These are phyloP conservation scores for Arthroderma uncinatum DNA, from an alignment of 2,329 filamentous ascomycete genomes.

Conservation along the genomic window DNA sequence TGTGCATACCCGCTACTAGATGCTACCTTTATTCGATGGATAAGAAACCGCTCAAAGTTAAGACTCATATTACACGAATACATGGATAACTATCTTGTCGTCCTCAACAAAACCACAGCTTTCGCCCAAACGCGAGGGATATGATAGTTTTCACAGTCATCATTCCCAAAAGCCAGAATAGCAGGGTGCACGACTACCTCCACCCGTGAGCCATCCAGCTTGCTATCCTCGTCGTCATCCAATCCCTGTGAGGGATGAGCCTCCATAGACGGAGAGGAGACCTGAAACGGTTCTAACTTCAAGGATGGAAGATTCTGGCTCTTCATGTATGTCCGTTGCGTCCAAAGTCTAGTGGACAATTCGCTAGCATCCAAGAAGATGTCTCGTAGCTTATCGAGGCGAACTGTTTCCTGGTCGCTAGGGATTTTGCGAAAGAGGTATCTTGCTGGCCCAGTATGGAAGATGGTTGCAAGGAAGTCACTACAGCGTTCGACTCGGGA, in stretches of 20 bases:
- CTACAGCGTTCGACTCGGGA: constrained; percentile 1
- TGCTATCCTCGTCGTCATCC: constrained; percentile 15
- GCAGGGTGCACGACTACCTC: constrained; percentile 16
- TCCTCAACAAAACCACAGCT: constrained; percentile 15
- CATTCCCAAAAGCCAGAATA: constrained; percentile 17
- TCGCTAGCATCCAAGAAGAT: constrained; percentile 13
- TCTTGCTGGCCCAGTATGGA: not conserved
- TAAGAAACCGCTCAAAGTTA: not conserved
- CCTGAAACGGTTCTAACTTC: constrained; percentile 4
- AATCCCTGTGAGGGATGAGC: constrained; percentile 18
- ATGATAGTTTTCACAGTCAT: constrained; percentile 18
- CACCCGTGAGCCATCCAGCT: constrained; percentile 13
- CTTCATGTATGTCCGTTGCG: constrained; percentile 14
- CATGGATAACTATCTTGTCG: not conserved
- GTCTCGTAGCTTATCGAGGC: not conserved
- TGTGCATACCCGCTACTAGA: no score
- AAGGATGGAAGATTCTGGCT: not conserved
- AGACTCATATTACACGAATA: not conserved
- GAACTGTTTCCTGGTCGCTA: not conserved
- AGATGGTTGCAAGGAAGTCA: constrained; percentile 2
- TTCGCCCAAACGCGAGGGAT: constrained; percentile 17
- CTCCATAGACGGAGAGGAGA: constrained; percentile 8
- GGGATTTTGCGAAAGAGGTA: not conserved
- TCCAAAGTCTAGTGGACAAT: constrained; percentile 16
- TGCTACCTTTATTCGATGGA: no score